A percentile compares a stretch with the other conserved stretches of the same genome.
Conservation (phyloP, 768 basidiomycete genomes). For the Pleurotus ostreatus region DNA sequence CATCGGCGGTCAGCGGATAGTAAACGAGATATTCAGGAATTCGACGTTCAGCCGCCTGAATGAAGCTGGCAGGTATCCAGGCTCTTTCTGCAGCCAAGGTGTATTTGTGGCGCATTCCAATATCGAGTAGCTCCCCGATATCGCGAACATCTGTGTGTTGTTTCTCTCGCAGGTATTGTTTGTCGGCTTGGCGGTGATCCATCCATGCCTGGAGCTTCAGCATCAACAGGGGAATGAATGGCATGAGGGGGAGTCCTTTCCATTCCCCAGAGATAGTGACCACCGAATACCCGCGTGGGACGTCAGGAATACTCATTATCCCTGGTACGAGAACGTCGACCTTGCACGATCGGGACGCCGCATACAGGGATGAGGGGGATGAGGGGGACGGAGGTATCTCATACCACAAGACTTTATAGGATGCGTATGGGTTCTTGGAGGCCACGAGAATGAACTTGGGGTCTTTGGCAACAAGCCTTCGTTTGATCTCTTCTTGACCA, state of each 20-base stretch:
- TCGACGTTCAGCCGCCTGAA: neutral
- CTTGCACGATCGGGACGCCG: slow-evolving; percentile 7
- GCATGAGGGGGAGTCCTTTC: slow-evolving; percentile 9
- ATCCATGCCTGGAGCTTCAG: slow-evolving; percentile 6
- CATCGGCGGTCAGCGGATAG: neutral
- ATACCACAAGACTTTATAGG: slow-evolving; percentile 24
- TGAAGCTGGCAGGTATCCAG: neutral
- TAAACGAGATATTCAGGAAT: neutral
- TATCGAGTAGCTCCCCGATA: neutral
- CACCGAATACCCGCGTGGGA: slow-evolving; percentile 7
- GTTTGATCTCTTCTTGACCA: slow-evolving; percentile 26
- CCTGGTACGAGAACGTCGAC: slow-evolving; percentile 16
- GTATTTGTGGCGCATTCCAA: slow-evolving; percentile 12
- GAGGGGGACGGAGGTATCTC: neutral
- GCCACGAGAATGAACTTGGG: slow-evolving; percentile 23
- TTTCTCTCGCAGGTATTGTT: neutral
- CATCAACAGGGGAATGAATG: slow-evolving; percentile 3
- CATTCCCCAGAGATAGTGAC: neutral
- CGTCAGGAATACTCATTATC: slow-evolving; percentile 12
- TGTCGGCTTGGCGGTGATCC: neutral
- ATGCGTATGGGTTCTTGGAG: slow-evolving; percentile 23
- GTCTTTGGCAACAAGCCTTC: slow-evolving; percentile 20
- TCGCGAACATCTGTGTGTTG: neutral
- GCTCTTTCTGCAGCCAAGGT: neutral
- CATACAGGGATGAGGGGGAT: neutral